Evolutionary conservation across 192 early-diverging fungal genomes (phyloP).

Genomic region (Rhizophagus prolifer): DNA sequence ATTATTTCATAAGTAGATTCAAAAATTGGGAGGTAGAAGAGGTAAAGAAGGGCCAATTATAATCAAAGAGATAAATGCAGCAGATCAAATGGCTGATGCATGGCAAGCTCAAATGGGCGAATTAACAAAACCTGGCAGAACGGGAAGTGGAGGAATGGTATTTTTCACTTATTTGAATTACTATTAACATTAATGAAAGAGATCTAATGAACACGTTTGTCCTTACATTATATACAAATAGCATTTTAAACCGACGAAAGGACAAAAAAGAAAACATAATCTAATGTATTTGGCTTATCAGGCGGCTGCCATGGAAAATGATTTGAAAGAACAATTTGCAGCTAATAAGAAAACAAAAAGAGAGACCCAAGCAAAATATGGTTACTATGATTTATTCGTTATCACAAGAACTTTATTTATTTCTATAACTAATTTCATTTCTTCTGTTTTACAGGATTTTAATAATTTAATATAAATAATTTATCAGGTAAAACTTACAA

Average conservation of each 20-base stretch:
- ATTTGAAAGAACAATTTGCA: conserved; percentile 63
- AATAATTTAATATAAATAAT: too few species aligned
- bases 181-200: neutral
- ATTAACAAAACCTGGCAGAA: conserved; percentile 16
- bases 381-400: conserved; percentile 23
- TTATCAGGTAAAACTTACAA: too few species aligned
- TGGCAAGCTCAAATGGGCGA: conserved; percentile 24
- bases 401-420: too few species aligned
- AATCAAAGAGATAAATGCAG: conserved; percentile 26
- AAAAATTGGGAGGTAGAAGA: conserved; percentile 21
- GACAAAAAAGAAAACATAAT: conserved; percentile 75
- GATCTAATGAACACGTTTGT: neutral
- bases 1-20: neutral
- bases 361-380: conserved; percentile 68
- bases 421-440: too few species aligned
- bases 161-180: neutral
- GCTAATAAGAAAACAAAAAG: conserved; percentile 60
- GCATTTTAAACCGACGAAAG: conserved; percentile 52
- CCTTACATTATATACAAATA: conserved; percentile 14
- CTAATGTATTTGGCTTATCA: conserved; percentile 76
- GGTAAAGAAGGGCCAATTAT: conserved; percentile 25
- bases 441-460: too few species aligned
- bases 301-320: conserved; percentile 64
- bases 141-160: neutral
- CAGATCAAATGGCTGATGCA: conserved; percentile 25